Conservation (phyloP, 2,329 filamentous ascomycete species). For the Botrytis sinoallii region DNA sequence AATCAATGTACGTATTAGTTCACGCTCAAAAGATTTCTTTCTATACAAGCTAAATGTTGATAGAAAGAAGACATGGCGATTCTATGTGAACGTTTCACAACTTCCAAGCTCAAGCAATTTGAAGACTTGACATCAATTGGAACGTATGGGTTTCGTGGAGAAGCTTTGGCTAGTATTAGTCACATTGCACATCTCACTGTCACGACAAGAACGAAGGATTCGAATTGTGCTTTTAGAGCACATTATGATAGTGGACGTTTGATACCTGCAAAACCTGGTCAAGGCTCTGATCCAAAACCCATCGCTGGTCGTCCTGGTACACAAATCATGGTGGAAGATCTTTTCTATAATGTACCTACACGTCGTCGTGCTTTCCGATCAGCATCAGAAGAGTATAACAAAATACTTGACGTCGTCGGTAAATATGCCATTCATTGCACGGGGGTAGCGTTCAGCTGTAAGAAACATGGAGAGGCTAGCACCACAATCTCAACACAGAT, state of each 20-base stretch:
- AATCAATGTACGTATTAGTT: conserved; percentile 66
- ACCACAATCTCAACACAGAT: conserved; percentile 77
- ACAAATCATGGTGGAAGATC: conserved; percentile 92
- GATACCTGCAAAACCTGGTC: conserved; percentile 80
- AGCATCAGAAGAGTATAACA: conserved; percentile 90
- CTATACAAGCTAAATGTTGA: conserved; percentile 16
- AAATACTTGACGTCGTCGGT: conserved; percentile 92
- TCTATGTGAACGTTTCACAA: conserved; percentile 93
- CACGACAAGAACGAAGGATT: conserved; percentile 88
- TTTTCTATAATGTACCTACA: conserved; percentile 95
- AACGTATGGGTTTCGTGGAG: conserved; percentile 96
- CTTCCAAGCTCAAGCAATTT: conserved; percentile 90
- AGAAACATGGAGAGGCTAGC: conserved; percentile 87
- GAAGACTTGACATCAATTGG: conserved; percentile 87
- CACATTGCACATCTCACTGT: conserved; percentile 96
- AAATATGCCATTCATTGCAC: conserved; percentile 89
- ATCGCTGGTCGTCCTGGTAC: conserved; percentile 86
- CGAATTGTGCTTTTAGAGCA: conserved; percentile 84
- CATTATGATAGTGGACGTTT: conserved; percentile 83
- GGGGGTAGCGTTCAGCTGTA: conserved; percentile 92
- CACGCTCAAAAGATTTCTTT: not conserved
- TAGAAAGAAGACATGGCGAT: conserved; percentile 89
- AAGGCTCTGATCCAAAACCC: conserved; percentile 79
- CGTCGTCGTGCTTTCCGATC: conserved; percentile 87
- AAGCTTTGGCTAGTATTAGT: conserved; percentile 95